Percentiles rank a stretch among this genome's conserved stretches.
Evolutionary conservation across 2,329 filamentous ascomycete species (phyloP).

Genomic region (Bipolaris gigantea): DNA sequence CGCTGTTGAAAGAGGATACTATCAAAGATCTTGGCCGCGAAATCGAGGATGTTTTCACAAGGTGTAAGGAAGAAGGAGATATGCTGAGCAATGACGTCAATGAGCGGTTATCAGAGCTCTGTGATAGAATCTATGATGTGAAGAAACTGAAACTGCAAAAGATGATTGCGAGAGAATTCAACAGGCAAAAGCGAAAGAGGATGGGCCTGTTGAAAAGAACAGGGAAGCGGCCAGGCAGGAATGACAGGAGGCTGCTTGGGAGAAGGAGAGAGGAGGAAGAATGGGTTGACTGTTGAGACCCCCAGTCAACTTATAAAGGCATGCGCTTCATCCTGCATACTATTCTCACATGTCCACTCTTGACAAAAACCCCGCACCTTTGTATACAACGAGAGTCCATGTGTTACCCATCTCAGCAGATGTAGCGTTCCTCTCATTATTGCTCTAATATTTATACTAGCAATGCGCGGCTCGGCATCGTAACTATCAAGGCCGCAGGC

Average conservation of each 20-base stretch:
- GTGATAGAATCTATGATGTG: constrained; percentile 1
- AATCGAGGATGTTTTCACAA: neutral
- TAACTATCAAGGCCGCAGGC: too few relatives aligned
- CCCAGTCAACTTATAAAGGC: neutral
- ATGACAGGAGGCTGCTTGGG: neutral
- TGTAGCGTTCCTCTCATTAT: too few relatives aligned
- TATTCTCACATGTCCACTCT: too few relatives aligned
- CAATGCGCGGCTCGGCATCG: too few relatives aligned
- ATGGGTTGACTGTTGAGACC: neutral
- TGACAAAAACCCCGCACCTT: too few relatives aligned
- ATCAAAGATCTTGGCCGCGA: constrained; percentile 1
- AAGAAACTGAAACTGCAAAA: neutral
- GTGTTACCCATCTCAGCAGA: too few relatives aligned
- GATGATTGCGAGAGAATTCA: constrained; percentile 6
- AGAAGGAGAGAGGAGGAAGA: neutral
- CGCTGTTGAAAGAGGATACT: constrained; percentile 1
- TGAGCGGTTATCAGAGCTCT: neutral
- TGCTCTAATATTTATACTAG: too few relatives aligned
- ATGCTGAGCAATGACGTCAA: neutral
- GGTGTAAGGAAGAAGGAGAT: neutral
- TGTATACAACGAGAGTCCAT: too few relatives aligned
- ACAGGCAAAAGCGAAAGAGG: constrained; percentile 3
- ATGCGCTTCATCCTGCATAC: neutral
- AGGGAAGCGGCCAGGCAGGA: neutral
- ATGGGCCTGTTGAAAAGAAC: constrained; percentile 1